Conservation (phyloP, 495 filamentous ascomycete genomes). For the Annulohypoxylon nitens region DNA sequence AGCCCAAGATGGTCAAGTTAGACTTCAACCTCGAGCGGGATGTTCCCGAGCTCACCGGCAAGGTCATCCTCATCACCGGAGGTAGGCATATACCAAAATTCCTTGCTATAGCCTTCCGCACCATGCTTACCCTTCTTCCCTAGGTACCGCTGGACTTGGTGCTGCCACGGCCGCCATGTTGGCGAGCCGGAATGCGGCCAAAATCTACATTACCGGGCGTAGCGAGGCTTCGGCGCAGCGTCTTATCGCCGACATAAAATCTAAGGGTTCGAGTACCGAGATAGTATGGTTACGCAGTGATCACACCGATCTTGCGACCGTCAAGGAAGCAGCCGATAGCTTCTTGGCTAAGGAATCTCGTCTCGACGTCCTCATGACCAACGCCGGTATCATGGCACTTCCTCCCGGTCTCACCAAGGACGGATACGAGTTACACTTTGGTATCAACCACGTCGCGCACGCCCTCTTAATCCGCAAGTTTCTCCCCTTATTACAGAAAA, state of each 20-base stretch:
- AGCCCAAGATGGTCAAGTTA: conserved; percentile 31
- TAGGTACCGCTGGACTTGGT: conserved; percentile 58
- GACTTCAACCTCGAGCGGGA: conserved; percentile 40
- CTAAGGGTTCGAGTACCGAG: conserved; percentile 45
- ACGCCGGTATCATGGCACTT: conserved; percentile 72
- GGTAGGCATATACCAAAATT: conserved; percentile 26
- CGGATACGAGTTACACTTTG: conserved; percentile 74
- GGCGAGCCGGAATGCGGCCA: conserved; percentile 58
- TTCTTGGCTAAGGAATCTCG: conserved; percentile 49
- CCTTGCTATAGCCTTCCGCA: not conserved
- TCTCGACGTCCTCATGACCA: conserved; percentile 71
- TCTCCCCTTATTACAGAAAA: conserved; percentile 64
- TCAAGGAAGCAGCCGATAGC: conserved; percentile 54
- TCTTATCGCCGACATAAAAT: conserved; percentile 34
- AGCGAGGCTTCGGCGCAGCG: conserved; percentile 54
- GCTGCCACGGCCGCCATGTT: conserved; percentile 62
- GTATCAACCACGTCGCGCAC: conserved; percentile 75
- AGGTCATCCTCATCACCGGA: conserved; percentile 66
- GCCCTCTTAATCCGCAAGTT: conserved; percentile 72
- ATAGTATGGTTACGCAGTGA: conserved; percentile 58
- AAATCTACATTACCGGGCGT: conserved; percentile 59
- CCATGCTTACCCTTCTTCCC: not conserved
- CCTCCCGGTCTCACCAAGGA: conserved; percentile 65
- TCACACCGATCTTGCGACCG: conserved; percentile 55
- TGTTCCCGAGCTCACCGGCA: conserved; percentile 53